Percentiles rank a stretch among this genome's conserved stretches.
Conservation (phyloP, 306 rosid species). For the Abrus pulchellus region DNA sequence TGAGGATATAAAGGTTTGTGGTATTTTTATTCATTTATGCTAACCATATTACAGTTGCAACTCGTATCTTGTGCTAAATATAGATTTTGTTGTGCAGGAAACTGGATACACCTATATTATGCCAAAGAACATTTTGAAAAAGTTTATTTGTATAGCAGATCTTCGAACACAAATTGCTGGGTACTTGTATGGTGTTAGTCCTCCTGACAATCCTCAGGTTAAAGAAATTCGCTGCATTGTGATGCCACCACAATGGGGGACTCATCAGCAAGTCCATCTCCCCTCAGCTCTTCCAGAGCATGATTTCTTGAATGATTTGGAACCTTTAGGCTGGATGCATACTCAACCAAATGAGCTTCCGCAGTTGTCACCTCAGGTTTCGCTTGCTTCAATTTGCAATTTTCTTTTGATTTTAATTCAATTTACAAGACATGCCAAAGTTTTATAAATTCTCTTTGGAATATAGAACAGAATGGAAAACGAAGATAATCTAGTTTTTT, state of each 20-base stretch:
- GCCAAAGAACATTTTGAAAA: conserved; percentile 98
- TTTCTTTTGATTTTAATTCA: background rate
- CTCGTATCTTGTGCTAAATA: conserved; percentile 34
- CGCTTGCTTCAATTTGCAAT: conserved; percentile 23
- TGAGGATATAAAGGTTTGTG: conserved; percentile 88
- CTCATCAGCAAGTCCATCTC: conserved; percentile 97
- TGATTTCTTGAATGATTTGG: conserved; percentile 95
- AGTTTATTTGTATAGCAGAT: conserved; percentile 98
- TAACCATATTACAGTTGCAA: background rate
- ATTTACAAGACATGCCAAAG: background rate
- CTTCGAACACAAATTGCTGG: conserved; percentile 96
- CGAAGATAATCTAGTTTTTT: background rate
- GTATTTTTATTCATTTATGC: conserved; percentile 25
- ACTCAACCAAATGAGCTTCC: conserved; percentile 99
- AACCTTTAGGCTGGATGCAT: conserved; percentile 99
- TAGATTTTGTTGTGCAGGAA: conserved; percentile 72
- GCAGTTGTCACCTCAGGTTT: conserved; percentile 96
- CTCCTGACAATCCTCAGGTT: conserved; percentile 98
- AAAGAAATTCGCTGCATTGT: conserved; percentile 97
- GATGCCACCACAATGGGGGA: conserved; percentile 99
- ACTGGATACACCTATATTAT: conserved; percentile 99
- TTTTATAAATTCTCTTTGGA: background rate
- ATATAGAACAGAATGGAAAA: background rate
- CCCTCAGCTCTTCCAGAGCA: conserved; percentile 97
- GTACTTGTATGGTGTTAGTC: conserved; percentile 93